Percentiles rank a stretch among this genome's conserved stretches.
Conservation (phyloP, 2,329 filamentous ascomycete genomes). For the Madurella fahalii region DNA sequence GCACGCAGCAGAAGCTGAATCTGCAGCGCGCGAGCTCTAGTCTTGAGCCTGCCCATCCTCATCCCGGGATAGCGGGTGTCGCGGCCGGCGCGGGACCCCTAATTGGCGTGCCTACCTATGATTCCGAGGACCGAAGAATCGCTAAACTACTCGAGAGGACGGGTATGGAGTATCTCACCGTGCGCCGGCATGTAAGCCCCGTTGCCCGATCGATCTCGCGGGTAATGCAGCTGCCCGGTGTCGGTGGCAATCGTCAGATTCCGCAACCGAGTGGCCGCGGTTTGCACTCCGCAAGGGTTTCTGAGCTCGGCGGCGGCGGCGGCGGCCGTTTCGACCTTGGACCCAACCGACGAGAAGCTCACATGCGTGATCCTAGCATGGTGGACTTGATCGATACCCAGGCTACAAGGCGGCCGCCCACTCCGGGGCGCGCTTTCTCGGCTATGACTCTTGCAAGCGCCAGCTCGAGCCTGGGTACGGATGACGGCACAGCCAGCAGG, state of each 20-base stretch:
- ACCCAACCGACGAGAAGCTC: conserved; percentile 1
- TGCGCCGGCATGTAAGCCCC: conserved; percentile 68
- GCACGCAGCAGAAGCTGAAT: conserved; percentile 72
- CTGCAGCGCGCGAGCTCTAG: conserved; percentile 69
- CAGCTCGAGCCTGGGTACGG: conserved; percentile 43
- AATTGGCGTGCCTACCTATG: conserved; percentile 52
- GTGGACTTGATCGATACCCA: conserved; percentile 26
- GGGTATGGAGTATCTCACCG: conserved; percentile 69
- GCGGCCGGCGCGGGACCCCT: conserved; percentile 43
- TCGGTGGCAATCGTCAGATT: conserved; percentile 48
- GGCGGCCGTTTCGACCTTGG: background rate
- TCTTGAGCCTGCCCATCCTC: conserved; percentile 58
- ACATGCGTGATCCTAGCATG: conserved; percentile 28
- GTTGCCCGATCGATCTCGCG: conserved; percentile 59
- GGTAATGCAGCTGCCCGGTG: conserved; percentile 49
- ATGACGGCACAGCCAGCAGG: conserved; percentile 36
- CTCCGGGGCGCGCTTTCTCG: conserved; percentile 22
- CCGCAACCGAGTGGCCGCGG: conserved; percentile 36
- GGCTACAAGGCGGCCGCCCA: conserved; percentile 22
- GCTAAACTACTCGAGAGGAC: conserved; percentile 64
- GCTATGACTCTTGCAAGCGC: conserved; percentile 10
- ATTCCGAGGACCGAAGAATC: conserved; percentile 59
- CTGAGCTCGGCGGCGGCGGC: conserved; percentile 15
- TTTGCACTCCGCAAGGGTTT: conserved; percentile 29
- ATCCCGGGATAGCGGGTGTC: conserved; percentile 33